Conservation (phyloP, 2,329 filamentous ascomycete species). For the Paracoccidioides lutzii region DNA sequence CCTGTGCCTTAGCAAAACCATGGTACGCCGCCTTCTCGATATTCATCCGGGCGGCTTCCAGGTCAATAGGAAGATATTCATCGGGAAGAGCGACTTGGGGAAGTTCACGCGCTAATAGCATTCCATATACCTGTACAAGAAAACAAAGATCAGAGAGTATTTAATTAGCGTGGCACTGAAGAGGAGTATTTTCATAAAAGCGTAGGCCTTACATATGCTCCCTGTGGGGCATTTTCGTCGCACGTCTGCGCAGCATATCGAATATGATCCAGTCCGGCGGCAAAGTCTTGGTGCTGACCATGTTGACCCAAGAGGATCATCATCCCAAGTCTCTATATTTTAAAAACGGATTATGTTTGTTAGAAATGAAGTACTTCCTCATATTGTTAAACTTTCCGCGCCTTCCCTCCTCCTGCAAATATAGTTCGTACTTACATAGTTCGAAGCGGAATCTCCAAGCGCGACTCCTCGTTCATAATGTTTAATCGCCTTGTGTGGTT, state of each 20-base stretch:
- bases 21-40: conserved; percentile 95
- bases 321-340: conserved; percentile 72
- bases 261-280: conserved; percentile 68
- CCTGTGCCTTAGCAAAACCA: conserved; percentile 88
- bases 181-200: not conserved
- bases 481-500: conserved; percentile 76
- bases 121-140: conserved; percentile 56
- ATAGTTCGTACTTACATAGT: conserved; percentile 38
- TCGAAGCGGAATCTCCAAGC: conserved; percentile 74
- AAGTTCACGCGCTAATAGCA: conserved; percentile 81
- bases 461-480: conserved; percentile 78
- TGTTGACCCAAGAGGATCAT: conserved; percentile 93
- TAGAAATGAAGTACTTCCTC: conserved; percentile 4
- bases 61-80: conserved; percentile 54
- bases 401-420: not conserved
- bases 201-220: conserved; percentile 54
- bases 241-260: conserved; percentile 69
- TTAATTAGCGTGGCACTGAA: not conserved
- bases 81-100: conserved; percentile 81
- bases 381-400: not conserved
- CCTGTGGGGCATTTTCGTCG: conserved; percentile 93
- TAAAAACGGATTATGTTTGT: not conserved
- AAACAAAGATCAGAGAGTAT: not conserved
- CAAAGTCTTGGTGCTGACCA: conserved; percentile 71
- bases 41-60: conserved; percentile 64